These are phyloP conservation scores for Fomes fomentarius DNA, from an alignment of 1,284 basidiomycete species.

Conservation along the genomic window DNA sequence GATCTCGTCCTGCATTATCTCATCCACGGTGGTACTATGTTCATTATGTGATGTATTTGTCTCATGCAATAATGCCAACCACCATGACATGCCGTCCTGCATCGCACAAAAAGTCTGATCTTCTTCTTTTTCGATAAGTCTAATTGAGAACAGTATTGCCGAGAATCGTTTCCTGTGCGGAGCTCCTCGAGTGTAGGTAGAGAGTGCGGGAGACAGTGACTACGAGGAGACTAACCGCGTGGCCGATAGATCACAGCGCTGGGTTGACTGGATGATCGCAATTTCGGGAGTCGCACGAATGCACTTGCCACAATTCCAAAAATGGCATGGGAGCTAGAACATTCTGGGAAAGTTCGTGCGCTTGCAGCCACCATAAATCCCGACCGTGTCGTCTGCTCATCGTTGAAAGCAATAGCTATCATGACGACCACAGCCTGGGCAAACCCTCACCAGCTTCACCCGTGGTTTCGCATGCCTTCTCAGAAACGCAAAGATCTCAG, in stretches of 20 bases:
- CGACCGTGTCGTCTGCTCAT: constrained; percentile 7
- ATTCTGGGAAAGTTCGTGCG: constrained; percentile 23
- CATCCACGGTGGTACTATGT: constrained; percentile 26
- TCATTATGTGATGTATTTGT: constrained; percentile 25
- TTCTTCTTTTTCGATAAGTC: too few relatives aligned
- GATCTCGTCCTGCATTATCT: constrained; percentile 10
- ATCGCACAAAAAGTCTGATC: too few relatives aligned
- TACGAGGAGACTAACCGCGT: too few relatives aligned
- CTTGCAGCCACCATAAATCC: constrained; percentile 23
- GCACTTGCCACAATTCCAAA: constrained; percentile 2
- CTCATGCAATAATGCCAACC: constrained; percentile 26
- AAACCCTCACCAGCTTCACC: constrained; percentile 46
- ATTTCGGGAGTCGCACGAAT: neutral
- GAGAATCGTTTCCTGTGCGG: too few relatives aligned
- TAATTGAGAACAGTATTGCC: too few relatives aligned
- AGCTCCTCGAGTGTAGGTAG: too few relatives aligned
- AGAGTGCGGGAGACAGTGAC: too few relatives aligned
- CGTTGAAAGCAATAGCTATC: constrained; percentile 4
- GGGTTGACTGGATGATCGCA: too few relatives aligned
- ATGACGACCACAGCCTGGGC: constrained; percentile 36
- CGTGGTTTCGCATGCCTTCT: constrained; percentile 53
- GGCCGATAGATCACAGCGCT: too few relatives aligned
- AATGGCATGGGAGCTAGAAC: constrained; percentile 15
- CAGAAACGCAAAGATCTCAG: constrained; percentile 51
- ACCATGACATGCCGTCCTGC: constrained; percentile 22